phyloP scores from a whole-genome alignment of 192 early-diverging fungal species.

The Entomortierella lignicola region DNA sequence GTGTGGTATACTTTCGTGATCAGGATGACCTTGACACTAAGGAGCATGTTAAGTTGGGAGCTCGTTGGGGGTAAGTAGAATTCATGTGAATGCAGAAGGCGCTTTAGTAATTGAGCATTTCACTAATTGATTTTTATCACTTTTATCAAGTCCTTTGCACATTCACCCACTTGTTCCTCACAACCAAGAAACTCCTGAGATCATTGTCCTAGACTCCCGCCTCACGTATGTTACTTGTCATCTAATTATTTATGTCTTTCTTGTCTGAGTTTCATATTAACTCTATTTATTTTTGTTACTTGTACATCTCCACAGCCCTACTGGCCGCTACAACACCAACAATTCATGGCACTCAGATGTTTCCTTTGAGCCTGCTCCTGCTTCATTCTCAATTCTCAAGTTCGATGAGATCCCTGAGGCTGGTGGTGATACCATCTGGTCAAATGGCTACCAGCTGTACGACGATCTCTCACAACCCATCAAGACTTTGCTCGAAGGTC shows the following conservation, averaged over 20 bases:
- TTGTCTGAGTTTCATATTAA: too few relatives aligned
- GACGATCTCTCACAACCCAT: conserved; percentile 66
- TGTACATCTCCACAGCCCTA: conserved; percentile 9
- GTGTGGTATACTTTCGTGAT: conserved; percentile 76
- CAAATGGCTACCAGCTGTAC: conserved; percentile 54
- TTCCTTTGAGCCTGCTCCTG: conserved; percentile 50
- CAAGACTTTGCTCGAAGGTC: conserved; percentile 65
- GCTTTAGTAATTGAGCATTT: not conserved
- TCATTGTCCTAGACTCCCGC: conserved; percentile 48
- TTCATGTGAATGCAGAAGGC: not conserved
- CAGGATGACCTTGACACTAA: conserved; percentile 69
- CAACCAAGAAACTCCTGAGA: conserved; percentile 32
- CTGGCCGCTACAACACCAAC: conserved; percentile 56
- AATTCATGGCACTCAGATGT: conserved; percentile 48
- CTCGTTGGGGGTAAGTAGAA: conserved; percentile 50
- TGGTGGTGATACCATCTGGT: conserved; percentile 59
- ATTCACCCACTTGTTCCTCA: conserved; percentile 40
- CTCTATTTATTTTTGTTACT: too few relatives aligned
- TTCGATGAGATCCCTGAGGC: conserved; percentile 49
- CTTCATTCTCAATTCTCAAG: conserved; percentile 54
- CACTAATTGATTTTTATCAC: not conserved
- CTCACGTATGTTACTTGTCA: conserved; percentile 26
- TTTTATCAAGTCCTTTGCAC: conserved; percentile 34
- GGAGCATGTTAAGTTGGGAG: conserved; percentile 65
- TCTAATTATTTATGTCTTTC: too few relatives aligned